Base-by-base conservation (phyloP, 345 rosid species). In the Physaria fendleri region DNA sequence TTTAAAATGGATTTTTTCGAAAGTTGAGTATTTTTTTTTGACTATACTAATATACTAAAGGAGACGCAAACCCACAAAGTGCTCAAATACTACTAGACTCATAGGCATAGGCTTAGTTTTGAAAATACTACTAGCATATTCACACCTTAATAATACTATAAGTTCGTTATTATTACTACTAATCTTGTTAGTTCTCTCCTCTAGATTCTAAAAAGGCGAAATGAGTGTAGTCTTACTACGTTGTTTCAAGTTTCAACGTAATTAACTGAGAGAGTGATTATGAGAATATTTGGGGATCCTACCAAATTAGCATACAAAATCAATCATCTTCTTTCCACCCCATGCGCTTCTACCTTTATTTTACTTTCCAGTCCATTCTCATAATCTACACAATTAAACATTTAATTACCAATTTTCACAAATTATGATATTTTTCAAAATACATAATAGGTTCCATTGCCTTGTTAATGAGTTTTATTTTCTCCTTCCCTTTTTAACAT, bases 291-390 rank as follows among this genome's bases (percentile, higher is more conserved):
- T 68, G 43, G 73, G 73, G 73, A 68, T 68, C 67, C 33, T 56
- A 46, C 60, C 43, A 68, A 29, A 44, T 52, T 68, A 68, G n/a
- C 49, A 52, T 52, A 4, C 67, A 35, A 68, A 67, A 59, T 35
- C 56, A 60, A 68, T 68, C 56, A 60, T 60, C 56, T 44, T 60
- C 56, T 44, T 68, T 68, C 56, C 38, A 59, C 66, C 39, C 39
- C 73, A 68, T 68, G 73, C 73, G 62, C 18, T 37, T 35, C 32
- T 38, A 60, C 66, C 66, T 60, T 60, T 68, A 59, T 24, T 17
- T 7, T 47, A 60, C 73, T 68, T 68, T 52, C 66, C 73, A 68
- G 67, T 60, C 52, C 73, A 68, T 52, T 68, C 56, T 21, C 73
- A 60, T 44, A 52, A 68, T 15, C 32, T 32, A 13, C 24, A 4